Base-by-base conservation (phyloP, 306 rosid genomes). In the Herpetospermum pedunculosum region DNA sequence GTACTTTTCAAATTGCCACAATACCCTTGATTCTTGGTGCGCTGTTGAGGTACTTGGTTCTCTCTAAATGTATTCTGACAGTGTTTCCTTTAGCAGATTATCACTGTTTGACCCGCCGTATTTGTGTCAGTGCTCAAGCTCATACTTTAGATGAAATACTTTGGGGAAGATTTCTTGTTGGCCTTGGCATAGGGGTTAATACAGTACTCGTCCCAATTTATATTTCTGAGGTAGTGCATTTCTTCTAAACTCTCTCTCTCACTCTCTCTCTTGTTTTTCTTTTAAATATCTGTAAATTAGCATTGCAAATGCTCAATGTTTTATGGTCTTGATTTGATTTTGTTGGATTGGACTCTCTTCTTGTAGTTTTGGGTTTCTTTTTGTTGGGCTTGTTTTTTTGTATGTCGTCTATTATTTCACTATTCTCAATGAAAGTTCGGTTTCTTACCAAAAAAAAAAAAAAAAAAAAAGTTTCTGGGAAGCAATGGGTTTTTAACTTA, bases 111-210 rank as follows among this genome's bases (percentile, higher is more conserved):
- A 73, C 47, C 60, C 6, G 74, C 79, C 75, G 35, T 48, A 70
- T 80, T 79, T 74, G 75, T 87, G 58, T 77, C 83, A 92, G 96
- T 79, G 96, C 96, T 50, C 85, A 88, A 75, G 96, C 98, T 0
- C 88, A 84, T 63, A 81, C 95, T 47, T 81, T 92, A 82, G 83
- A 88, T 82, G 96, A 87, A 80, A 46, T 92, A 62, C 88, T 90
- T 79, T 80, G 77, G 84, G 98, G 98, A 81, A 88, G 98, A 73
- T 88, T 92, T 92, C 95, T 92, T 76, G 98, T 92, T 83, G 98
- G 95, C 77, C 87, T 92, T 73, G 98, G 98, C 78, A 90, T 92
- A 40, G 98, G 98, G 71, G 98, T 92, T 57, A 85, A 88, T 70
- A 87, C 95, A 0, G 95, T 90, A 79, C 98, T 92, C 80, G 91